These are phyloP conservation scores for Choiromyces venosus DNA, from an alignment of 495 filamentous ascomycete species.

Conservation along the genomic window DNA sequence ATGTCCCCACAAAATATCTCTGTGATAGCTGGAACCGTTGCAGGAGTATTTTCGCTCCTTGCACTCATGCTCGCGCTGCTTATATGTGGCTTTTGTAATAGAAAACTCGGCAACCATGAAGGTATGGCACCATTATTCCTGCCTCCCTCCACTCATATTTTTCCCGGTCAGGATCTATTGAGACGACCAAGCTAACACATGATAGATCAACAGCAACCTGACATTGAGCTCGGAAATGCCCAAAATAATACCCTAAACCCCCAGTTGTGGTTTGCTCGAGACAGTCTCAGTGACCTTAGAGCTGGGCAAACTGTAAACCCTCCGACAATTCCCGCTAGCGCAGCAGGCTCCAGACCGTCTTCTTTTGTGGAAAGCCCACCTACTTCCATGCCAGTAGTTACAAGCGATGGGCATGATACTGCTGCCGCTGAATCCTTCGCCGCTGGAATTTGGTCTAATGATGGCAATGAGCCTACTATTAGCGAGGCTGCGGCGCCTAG, in stretches of 20 bases:
- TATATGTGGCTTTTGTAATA: neutral
- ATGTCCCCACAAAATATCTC: neutral
- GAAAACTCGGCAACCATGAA: neutral
- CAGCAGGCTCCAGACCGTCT: neutral
- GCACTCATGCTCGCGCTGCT: neutral
- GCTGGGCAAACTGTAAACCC: neutral
- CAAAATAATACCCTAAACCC: no score
- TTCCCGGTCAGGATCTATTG: neutral
- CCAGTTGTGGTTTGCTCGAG: neutral
- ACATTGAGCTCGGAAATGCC: neutral
- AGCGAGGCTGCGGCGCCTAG: neutral
- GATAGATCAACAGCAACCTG: neutral
- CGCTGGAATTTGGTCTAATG: neutral
- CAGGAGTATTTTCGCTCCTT: neutral
- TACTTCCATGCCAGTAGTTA: neutral
- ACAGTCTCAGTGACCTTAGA: neutral
- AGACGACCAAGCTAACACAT: neutral
- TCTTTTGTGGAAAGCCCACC: neutral
- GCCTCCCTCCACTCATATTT: neutral
- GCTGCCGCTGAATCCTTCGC: neutral
- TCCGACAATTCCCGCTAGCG: neutral
- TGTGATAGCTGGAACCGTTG: neutral
- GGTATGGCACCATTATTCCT: neutral
- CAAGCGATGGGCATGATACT: neutral
- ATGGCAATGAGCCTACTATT: neutral